A percentile compares a stretch with the other conserved stretches of the same genome.
Conservation (phyloP, 2,329 filamentous ascomycete species). For the Simplicillium sp. region DNA sequence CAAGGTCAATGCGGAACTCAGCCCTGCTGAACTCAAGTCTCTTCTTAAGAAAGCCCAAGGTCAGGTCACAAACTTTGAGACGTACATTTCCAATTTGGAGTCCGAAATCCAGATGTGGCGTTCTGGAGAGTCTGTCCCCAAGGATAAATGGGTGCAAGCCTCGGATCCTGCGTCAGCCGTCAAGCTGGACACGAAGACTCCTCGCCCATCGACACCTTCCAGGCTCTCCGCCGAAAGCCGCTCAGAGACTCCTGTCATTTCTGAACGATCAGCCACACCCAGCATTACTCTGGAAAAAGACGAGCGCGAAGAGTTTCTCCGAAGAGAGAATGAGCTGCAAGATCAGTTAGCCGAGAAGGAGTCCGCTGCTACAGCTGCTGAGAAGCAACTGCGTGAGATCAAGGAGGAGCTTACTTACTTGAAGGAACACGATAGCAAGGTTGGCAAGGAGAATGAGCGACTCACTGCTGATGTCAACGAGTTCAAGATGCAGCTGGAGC, state of each 20-base stretch:
- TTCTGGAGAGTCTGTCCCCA: constrained; percentile 77
- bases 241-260: constrained; percentile 53
- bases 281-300: constrained; percentile 88
- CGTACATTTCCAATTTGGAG: constrained; percentile 75
- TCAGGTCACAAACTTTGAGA: constrained; percentile 81
- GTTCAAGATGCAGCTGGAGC: constrained; percentile 93
- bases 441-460: constrained; percentile 83
- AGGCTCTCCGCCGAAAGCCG: constrained; percentile 46
- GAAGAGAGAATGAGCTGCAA: constrained; percentile 92
- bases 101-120: constrained; percentile 82
- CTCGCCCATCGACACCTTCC: constrained; percentile 43
- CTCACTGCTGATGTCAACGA: constrained; percentile 82
- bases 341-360: constrained; percentile 94
- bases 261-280: constrained; percentile 80
- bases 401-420: constrained; percentile 79
- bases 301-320: constrained; percentile 89
- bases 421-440: constrained; percentile 76
- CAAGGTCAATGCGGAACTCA: constrained; percentile 98
- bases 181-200: constrained; percentile 31
- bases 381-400: constrained; percentile 71
- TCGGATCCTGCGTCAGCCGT: constrained; percentile 30
- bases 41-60: constrained; percentile 87
- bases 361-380: constrained; percentile 65
- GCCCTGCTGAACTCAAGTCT: constrained; percentile 86
- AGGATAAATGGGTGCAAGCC: constrained; percentile 75